Evolutionary conservation across 805 yeast genomes (phyloP).

Genomic region (Candida loeiensis): DNA sequence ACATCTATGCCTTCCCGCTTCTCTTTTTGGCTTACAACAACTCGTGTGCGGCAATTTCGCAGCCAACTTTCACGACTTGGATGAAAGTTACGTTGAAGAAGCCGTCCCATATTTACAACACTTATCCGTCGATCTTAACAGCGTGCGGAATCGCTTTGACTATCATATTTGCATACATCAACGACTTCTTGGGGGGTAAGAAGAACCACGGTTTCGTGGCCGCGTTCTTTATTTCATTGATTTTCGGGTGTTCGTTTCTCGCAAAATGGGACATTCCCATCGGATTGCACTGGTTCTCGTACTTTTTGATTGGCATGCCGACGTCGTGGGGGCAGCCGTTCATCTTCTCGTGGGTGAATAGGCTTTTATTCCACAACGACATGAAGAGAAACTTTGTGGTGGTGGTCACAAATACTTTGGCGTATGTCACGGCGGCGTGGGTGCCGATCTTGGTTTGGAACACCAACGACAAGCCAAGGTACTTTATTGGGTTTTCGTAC

Average conservation of each 20-base stretch:
- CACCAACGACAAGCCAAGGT: constrained; percentile 30
- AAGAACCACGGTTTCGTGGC: constrained; percentile 36
- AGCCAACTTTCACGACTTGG: constrained; percentile 39
- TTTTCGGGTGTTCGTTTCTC: constrained; percentile 41
- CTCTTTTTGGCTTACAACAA: constrained; percentile 37
- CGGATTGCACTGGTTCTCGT: constrained; percentile 49
- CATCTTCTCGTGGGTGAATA: constrained; percentile 55
- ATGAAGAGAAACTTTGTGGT: constrained; percentile 38
- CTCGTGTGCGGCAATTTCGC: constrained; percentile 27
- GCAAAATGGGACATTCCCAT: constrained; percentile 48
- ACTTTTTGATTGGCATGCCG: constrained; percentile 47
- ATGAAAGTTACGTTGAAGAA: constrained; percentile 28
- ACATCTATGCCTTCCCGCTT: constrained; percentile 42
- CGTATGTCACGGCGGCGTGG: constrained; percentile 38
- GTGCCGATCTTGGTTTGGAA: constrained; percentile 41
- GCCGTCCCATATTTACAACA: constrained; percentile 29
- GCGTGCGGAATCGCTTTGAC: constrained; percentile 37
- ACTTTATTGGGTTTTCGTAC: constrained; percentile 29
- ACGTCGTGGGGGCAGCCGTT: constrained; percentile 53
- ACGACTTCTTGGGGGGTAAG: constrained; percentile 30
- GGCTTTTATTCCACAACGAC: constrained; percentile 42
- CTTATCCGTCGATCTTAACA: constrained; percentile 27
- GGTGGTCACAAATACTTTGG: constrained; percentile 36
- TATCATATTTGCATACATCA: constrained; percentile 28
- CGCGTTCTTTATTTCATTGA: constrained; percentile 35